Evolutionary conservation across 1,139 yeast species (phyloP).

Genomic region (Taphrina betulina): DNA sequence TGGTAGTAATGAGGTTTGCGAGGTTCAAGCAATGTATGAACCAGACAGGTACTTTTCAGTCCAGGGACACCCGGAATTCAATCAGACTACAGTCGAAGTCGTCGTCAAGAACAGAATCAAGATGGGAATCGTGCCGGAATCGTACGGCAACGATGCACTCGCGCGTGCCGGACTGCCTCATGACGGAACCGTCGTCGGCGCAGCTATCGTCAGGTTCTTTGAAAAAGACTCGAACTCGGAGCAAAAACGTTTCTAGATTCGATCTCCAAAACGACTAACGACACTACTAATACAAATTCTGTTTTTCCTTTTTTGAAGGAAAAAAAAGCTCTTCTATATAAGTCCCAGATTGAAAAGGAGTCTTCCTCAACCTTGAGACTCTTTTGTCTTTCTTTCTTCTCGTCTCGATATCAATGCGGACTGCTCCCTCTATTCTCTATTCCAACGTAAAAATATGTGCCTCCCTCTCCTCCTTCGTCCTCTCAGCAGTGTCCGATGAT

Average conservation of each 20-base stretch:
- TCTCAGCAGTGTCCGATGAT: background rate
- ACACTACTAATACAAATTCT: background rate
- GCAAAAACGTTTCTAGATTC: background rate
- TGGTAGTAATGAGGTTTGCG: slow-evolving; percentile 58
- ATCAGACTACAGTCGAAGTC: slow-evolving; percentile 46
- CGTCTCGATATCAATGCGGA: background rate
- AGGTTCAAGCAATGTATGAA: slow-evolving; percentile 62
- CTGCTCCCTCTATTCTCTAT: background rate
- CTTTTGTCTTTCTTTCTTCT: background rate
- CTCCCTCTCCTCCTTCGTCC: background rate
- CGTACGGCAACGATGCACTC: slow-evolving; percentile 13
- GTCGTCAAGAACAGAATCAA: slow-evolving; percentile 36
- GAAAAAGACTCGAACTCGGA: too few relatives aligned
- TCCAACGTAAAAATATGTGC: background rate
- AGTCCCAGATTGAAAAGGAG: background rate
- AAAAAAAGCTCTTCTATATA: too few relatives aligned
- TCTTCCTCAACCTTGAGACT: background rate
- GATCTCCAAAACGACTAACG: background rate
- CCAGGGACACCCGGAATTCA: slow-evolving; percentile 91
- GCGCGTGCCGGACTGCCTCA: slow-evolving; percentile 15
- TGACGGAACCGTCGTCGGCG: slow-evolving; percentile 21
- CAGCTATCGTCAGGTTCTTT: slow-evolving; percentile 14
- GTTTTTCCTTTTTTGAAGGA: too few relatives aligned
- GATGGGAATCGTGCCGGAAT: slow-evolving; percentile 23
- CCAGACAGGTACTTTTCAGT: slow-evolving; percentile 57